These are phyloP conservation scores for Boletus sp. DNA, from an alignment of 1,284 basidiomycete genomes.

Conservation along the genomic window DNA sequence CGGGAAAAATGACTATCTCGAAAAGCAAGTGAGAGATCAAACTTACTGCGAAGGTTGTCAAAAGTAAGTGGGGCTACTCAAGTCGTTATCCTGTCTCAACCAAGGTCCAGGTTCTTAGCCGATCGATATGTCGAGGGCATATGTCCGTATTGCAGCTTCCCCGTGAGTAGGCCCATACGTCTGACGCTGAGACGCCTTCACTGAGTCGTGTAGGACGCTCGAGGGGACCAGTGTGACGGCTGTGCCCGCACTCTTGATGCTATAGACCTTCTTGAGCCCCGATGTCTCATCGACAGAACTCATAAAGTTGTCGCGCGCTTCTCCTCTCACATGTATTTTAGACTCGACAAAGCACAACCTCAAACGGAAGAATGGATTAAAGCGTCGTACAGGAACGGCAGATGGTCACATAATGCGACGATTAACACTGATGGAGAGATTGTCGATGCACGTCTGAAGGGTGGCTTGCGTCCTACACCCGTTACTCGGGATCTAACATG, in stretches of 20 bases:
- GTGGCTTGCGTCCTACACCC: slow-evolving; percentile 85
- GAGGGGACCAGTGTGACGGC: slow-evolving; percentile 97
- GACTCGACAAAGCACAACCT: slow-evolving; percentile 82
- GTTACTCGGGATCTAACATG: slow-evolving; percentile 93
- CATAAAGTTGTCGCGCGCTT: slow-evolving; percentile 74
- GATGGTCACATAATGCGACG: slow-evolving; percentile 92
- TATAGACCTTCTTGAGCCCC: slow-evolving; percentile 91
- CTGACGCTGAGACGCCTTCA: background rate
- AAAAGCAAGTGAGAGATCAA: slow-evolving; percentile 84
- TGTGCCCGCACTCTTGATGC: slow-evolving; percentile 93
- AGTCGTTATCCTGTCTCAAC: background rate
- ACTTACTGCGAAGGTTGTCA: slow-evolving; percentile 90
- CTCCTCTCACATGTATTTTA: slow-evolving; percentile 94
- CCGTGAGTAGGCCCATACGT: slow-evolving; percentile 43
- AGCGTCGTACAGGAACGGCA: slow-evolving; percentile 72
- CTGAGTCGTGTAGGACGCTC: slow-evolving; percentile 67
- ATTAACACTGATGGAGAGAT: slow-evolving; percentile 85
- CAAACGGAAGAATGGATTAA: slow-evolving; percentile 88
- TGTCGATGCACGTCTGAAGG: slow-evolving; percentile 86
- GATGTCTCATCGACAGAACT: slow-evolving; percentile 83
- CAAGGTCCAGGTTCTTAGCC: slow-evolving; percentile 71
- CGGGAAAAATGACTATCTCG: slow-evolving; percentile 70
- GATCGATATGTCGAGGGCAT: slow-evolving; percentile 95
- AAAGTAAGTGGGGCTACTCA: slow-evolving; percentile 47
- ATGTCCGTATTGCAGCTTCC: slow-evolving; percentile 86